Percentiles rank a stretch among this genome's conserved stretches.
Evolutionary conservation across 768 basidiomycete genomes (phyloP).

Genomic region (Pleurotus giganteus): DNA sequence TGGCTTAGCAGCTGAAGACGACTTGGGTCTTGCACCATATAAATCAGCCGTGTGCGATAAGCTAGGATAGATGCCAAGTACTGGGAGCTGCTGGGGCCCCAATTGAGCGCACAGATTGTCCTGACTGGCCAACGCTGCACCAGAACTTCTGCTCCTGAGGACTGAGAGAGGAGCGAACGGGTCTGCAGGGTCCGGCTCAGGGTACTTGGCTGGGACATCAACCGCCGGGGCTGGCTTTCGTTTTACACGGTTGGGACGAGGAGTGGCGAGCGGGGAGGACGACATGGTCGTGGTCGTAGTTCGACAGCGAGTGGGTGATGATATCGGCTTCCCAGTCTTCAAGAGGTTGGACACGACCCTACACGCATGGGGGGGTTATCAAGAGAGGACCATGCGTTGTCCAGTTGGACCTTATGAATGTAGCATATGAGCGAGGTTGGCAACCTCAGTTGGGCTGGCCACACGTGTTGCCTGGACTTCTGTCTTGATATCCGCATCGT

Average conservation of each 20-base stretch:
- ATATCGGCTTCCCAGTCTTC: not conserved
- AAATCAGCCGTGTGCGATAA: not conserved
- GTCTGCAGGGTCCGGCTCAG: conserved; percentile 63
- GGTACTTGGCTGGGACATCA: conserved; percentile 54
- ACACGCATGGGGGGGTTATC: conserved; percentile 3
- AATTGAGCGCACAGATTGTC: conserved; percentile 3
- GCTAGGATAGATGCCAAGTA: not conserved
- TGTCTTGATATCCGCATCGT: not conserved
- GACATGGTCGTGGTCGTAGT: conserved; percentile 1
- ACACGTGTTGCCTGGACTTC: not conserved
- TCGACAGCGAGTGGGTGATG: not conserved
- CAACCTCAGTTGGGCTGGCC: not conserved
- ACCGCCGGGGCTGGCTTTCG: conserved; percentile 60
- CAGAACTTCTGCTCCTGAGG: conserved; percentile 57
- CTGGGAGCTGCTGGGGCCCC: not conserved
- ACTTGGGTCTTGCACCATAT: conserved; percentile 4
- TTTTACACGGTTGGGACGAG: conserved; percentile 28
- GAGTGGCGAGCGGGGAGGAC: not conserved
- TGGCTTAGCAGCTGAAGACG: not conserved
- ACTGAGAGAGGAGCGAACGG: conserved; percentile 71
- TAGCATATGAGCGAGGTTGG: not conserved
- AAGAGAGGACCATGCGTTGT: conserved; percentile 7
- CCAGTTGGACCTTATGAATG: conserved; percentile 9
- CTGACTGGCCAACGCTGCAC: conserved; percentile 26
- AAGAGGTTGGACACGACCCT: not conserved